Base-by-base conservation (phyloP, 257 asterid genomes). In the Plectranthus barbatus region DNA sequence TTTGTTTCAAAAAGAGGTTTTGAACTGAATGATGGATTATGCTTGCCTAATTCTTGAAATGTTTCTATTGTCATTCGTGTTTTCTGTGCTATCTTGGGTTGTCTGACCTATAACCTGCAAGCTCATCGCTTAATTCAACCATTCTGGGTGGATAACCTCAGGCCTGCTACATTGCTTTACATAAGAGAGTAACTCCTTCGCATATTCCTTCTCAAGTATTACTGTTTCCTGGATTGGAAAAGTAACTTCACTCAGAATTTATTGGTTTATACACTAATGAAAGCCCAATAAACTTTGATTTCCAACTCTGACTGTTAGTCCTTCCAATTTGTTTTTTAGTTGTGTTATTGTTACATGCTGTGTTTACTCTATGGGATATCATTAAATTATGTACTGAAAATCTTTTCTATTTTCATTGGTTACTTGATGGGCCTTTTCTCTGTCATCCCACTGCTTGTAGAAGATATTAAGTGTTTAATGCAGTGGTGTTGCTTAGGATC, bases 401-500 rank as follows among this genome's bases (percentile, higher is more conserved):
- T 23, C 4, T 23, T 31, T n/a, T 59, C 1, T 12, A 40, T 14
- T 44, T 17, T 21, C 40, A 56, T 37, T 19, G 17, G 56, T 56
- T 31, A 40, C 46, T 23, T 19, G 34, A 31, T 13, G 62, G 48
- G 64, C 41, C 45, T 36, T 36, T 33, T 57, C 61, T 41, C 29
- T 51, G 33, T 42, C 12, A 15, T 50, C 45, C 11, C n/a, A 49
- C 60, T 56, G 31, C 23, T 23, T 57, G 55, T 41, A 13, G 34
- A 26, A 50, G 53, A 7, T 34, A 56, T 36, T 41, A 60, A 36
- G 39, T 19, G 24, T 24, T 63, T 24, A 36, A 68, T 62, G 62
- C 40, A 20, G 40, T 67, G 61, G 23, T 48, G 62, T 47, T 62
- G 52, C 34, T 42, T 71, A 57, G 62, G 53, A 20, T 54, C 45